Conservation (phyloP, 2,329 filamentous ascomycete genomes). For the Septoria linicola region DNA sequence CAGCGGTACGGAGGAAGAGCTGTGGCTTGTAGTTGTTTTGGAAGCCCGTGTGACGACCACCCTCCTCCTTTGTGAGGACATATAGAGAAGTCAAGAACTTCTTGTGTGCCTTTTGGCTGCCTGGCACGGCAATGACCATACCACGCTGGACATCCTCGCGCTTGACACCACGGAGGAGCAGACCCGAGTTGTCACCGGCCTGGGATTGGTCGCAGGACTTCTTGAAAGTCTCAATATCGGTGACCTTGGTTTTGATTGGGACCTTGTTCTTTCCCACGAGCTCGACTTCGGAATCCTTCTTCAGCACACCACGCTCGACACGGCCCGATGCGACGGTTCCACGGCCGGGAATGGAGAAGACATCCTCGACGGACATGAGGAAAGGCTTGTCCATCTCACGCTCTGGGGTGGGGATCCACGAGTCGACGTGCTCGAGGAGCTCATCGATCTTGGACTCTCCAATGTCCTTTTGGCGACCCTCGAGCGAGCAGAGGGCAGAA, state of each 20-base stretch:
- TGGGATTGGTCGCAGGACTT: slow-evolving; percentile 97
- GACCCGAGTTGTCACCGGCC: slow-evolving; percentile 96
- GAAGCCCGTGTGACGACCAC: slow-evolving; percentile 95
- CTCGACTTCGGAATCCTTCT: slow-evolving; percentile 93
- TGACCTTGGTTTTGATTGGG: slow-evolving; percentile 97
- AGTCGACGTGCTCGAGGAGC: slow-evolving; percentile 83
- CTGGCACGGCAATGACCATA: slow-evolving; percentile 88
- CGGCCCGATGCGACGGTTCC: slow-evolving; percentile 95
- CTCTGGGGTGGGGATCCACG: slow-evolving; percentile 92
- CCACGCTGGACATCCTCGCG: slow-evolving; percentile 92
- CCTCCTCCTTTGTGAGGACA: slow-evolving; percentile 95
- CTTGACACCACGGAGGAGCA: slow-evolving; percentile 91
- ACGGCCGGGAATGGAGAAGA: slow-evolving; percentile 67
- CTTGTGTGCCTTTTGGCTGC: slow-evolving; percentile 78
- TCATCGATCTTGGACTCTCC: slow-evolving; percentile 86
- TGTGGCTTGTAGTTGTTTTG: slow-evolving; percentile 94
- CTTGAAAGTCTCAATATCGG: slow-evolving; percentile 99
- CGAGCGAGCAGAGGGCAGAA: slow-evolving; percentile 90
- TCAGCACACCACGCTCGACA: slow-evolving; percentile 92
- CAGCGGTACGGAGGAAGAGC: slow-evolving; percentile 89
- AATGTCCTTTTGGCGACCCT: slow-evolving; percentile 82
- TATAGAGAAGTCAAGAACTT: slow-evolving; percentile 97
- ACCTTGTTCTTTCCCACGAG: slow-evolving; percentile 80
- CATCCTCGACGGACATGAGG: slow-evolving; percentile 90
- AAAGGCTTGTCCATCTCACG: slow-evolving; percentile 98